Evolutionary conservation across 345 rosid genomes (phyloP).

Genomic region (Moringa oleifera): DNA sequence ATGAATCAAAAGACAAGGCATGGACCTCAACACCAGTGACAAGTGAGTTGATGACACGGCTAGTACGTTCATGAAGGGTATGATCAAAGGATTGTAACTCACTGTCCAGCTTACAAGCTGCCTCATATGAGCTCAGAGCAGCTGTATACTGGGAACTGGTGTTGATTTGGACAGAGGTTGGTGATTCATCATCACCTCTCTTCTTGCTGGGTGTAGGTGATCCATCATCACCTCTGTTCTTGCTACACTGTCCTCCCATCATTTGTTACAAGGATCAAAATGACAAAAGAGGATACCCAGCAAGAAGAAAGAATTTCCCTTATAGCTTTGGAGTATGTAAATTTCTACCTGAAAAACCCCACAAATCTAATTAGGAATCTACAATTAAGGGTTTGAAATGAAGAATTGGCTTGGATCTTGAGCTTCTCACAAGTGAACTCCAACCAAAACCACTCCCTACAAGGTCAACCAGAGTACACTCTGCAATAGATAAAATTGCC

Average conservation of each 20-base stretch:
- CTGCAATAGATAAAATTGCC: neutral
- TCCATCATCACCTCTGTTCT: neutral
- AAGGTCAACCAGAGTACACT: neutral
- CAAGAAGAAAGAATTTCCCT: neutral
- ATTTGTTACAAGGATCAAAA: conserved; percentile 11
- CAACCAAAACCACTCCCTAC: neutral
- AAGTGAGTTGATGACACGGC: conserved; percentile 46
- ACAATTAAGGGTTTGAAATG: neutral
- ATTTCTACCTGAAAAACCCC: too few species aligned
- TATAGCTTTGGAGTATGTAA: too few species aligned
- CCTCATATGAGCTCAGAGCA: conserved; percentile 63
- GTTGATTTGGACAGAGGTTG: conserved; percentile 28
- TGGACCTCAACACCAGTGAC: conserved; percentile 49
- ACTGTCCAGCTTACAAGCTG: conserved; percentile 69
- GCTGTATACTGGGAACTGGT: conserved; percentile 31
- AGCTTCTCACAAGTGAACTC: neutral
- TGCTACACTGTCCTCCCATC: conserved; percentile 51
- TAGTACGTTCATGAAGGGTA: conserved; percentile 56
- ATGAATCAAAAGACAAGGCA: conserved; percentile 67
- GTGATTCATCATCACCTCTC: neutral
- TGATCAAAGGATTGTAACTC: conserved; percentile 62
- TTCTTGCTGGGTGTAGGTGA: conserved; percentile 23
- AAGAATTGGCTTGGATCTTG: neutral
- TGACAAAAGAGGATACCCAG: neutral
- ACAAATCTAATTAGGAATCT: neutral